Base-by-base conservation (phyloP, 2,329 filamentous ascomycete genomes). In the Stemphylium lycopersici region DNA sequence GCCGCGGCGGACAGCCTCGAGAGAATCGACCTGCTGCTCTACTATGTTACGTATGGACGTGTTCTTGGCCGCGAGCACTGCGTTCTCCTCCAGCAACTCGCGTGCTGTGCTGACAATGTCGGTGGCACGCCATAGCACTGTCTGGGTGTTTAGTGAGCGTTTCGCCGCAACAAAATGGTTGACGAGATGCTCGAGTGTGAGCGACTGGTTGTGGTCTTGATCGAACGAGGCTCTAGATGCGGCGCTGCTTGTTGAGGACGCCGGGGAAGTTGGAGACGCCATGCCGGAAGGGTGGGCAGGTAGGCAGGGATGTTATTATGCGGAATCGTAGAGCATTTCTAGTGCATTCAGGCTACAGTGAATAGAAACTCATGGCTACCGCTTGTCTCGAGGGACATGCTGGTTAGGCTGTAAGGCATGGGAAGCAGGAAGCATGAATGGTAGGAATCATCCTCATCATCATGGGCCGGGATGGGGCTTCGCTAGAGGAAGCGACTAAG, bases 131-230 rank as follows among this genome's bases (percentile, higher is more conserved):
- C 90, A 88, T 46, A 97, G 91, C 56, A 90, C 87, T 37, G 83
- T 86, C 73, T 96, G 92, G 10, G 91, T 91, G 13, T 90, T 90
- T 4, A 98, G 83, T 1, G 93, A 93, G 39, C 91, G 87, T 73
- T 97, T 97, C 7, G 93, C 90, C 26, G 89, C 88, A 36, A 97
- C 86, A 32, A 97, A 88, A 76, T 96, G 87, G 48, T 87, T 84
- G 51, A 97, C 90, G 38, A 98, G 86, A 20, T 86, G 87, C 65
- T 96, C 91, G 68, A 96, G 84, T 20, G 75, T 74, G 29, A 78
- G 77, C 26, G 75, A 68, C 43, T 74, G 74, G 44, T 76, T 68
- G 52, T 64, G 52, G 26, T 58, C 61, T 26, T 67, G 61, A 39
- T 69, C 58, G 39, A 63, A 39, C 4, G 68, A 68, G 6, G 41